Evolutionary conservation across 495 filamentous ascomycete genomes (phyloP), one percentile per base, ranked within the genome.

Genomic region (Daldinia loculata): DNA sequence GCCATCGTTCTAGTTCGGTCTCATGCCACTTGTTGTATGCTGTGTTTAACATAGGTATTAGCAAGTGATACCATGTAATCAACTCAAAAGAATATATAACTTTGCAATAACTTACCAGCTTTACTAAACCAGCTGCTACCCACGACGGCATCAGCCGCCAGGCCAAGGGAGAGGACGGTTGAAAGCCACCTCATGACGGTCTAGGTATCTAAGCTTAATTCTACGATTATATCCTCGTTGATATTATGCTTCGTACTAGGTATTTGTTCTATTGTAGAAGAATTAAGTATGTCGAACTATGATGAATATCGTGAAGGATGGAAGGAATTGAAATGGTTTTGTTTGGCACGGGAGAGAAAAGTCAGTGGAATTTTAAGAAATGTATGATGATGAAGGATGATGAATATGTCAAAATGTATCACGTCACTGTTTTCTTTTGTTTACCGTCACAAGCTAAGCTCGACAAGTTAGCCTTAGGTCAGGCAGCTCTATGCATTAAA

Each of bases 21-120:
- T 98, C 90, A 77, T 98, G 95, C 95, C 95, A 99, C 78, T 95
- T 98, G 83, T 98, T 97, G 86, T 98, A 99, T 6, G 90, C 95
- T 97, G 9, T 60, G 17, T 58, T 53, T 30, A 30, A n/a, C 27
- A 15, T 0, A 53, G 4, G 15, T 53, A 8, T 53, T 30, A 53
- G 50, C 22, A 30, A 3, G 4, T 29, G 32, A 30, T 65, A 24
- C 19, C 8, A 48, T 9, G 8, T 6, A 9, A 48, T 36, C 11
- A 17, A 24, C 43, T 22, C 17, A 3, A 48, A 3, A 19, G 8
- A 48, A 48, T 45, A 24, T 45, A 24, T 24, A 22, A 19, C 17
- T 24, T 22, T 24, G 27, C 9, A 41, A 22, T 34, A 61, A 87
- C 90, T 56, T 80, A 95, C 93, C 90, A 79, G 93, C 86, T 81